phyloP scores from a whole-genome alignment of 805 yeast species.

The Cyberlindnera veronae region DNA sequence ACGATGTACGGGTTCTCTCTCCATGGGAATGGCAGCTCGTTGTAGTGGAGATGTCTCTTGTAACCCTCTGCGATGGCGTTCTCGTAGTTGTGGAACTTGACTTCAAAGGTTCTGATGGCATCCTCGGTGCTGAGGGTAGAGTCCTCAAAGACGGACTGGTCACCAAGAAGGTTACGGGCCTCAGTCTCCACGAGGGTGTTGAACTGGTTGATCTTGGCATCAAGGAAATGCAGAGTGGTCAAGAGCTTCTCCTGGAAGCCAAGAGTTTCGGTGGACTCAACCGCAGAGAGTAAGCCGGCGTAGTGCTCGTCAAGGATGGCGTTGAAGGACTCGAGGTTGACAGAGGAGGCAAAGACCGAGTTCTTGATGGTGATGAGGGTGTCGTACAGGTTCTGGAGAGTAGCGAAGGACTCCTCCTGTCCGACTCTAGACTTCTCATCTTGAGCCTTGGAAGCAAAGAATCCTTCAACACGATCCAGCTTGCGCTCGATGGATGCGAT shows the following conservation, averaged over 20 bases:
- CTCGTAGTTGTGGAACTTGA: constrained; percentile 44
- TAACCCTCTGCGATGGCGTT: constrained; percentile 42
- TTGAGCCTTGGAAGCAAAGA: constrained; percentile 14
- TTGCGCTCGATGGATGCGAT: constrained; percentile 26
- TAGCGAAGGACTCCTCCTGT: constrained; percentile 19
- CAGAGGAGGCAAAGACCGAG: constrained; percentile 22
- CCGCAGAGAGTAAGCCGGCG: constrained; percentile 23
- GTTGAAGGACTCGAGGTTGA: constrained; percentile 23
- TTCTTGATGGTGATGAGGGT: constrained; percentile 26
- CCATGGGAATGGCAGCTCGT: constrained; percentile 90
- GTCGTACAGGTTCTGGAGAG: constrained; percentile 26
- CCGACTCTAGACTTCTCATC: constrained; percentile 2
- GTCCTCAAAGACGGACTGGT: constrained; percentile 4
- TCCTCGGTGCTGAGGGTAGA: constrained; percentile 18
- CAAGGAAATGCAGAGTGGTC: constrained; percentile 36
- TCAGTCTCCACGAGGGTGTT: constrained; percentile 32
- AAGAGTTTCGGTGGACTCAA: constrained; percentile 21
- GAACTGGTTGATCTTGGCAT: constrained; percentile 38
- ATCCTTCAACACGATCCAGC: constrained; percentile 24
- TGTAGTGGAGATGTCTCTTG: constrained; percentile 60
- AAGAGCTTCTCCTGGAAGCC: constrained; percentile 32
- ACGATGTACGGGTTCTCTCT: constrained; percentile 85
- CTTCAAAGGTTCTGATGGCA: constrained; percentile 26
- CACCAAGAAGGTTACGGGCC: constrained; percentile 18
- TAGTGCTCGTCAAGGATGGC: constrained; percentile 26